These are phyloP conservation scores for Podospora pseudopauciseta DNA, from an alignment of 495 filamentous ascomycete species.

Conservation along the genomic window DNA sequence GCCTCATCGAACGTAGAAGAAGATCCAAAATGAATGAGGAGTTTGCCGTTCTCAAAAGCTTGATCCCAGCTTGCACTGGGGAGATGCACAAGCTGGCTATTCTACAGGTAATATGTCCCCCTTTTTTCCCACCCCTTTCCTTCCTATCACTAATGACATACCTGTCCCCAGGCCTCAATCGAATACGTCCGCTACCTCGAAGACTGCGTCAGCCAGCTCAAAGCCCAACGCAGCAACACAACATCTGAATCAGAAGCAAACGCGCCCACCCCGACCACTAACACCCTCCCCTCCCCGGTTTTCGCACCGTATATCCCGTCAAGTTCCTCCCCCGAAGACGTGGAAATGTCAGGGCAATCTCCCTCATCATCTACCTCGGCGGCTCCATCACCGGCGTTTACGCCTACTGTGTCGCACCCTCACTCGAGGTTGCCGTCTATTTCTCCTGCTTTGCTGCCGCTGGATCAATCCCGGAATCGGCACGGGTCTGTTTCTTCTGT, in stretches of 20 bases:
- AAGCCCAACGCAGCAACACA: slow-evolving; percentile 49
- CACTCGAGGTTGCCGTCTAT: slow-evolving; percentile 37
- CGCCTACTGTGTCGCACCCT: slow-evolving; percentile 32
- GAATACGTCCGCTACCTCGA: slow-evolving; percentile 96
- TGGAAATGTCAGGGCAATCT: slow-evolving; percentile 43
- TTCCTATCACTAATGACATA: slow-evolving; percentile 8
- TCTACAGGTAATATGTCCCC: slow-evolving; percentile 63
- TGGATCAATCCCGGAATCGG: slow-evolving; percentile 34
- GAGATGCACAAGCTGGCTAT: slow-evolving; percentile 99
- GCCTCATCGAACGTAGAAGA: slow-evolving; percentile 84
- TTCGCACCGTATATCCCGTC: slow-evolving; percentile 15
- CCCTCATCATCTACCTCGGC: slow-evolving; percentile 33
- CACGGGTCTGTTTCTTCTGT: slow-evolving; percentile 47
- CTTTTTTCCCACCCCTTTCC: neutral
- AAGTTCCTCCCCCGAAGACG: slow-evolving; percentile 36
- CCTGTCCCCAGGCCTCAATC: slow-evolving; percentile 69
- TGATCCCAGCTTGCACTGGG: slow-evolving; percentile 90
- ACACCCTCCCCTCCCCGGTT: neutral
- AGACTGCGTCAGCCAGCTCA: slow-evolving; percentile 78
- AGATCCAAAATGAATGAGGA: slow-evolving; percentile 99
- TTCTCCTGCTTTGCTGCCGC: slow-evolving; percentile 46
- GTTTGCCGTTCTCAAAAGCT: slow-evolving; percentile 86
- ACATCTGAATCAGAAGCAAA: slow-evolving; percentile 15
- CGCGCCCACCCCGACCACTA: slow-evolving; percentile 15
- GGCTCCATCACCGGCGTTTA: slow-evolving; percentile 33